These are phyloP conservation scores for Fusarium haematococcum DNA, from an alignment of 2,329 filamentous ascomycete genomes.

Conservation along the genomic window DNA sequence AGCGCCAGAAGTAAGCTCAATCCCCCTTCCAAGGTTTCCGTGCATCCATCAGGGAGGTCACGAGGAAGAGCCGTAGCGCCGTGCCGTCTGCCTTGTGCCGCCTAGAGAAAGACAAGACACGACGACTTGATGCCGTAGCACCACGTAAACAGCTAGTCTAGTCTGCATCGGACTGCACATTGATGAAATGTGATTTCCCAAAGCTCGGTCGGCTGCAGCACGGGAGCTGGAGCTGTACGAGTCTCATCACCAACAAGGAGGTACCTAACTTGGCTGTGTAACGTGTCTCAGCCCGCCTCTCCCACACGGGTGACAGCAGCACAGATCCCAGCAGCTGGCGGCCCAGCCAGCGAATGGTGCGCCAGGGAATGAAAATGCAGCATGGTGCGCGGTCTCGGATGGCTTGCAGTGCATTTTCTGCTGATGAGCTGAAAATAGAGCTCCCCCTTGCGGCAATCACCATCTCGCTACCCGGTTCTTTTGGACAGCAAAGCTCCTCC, in stretches of 20 bases:
- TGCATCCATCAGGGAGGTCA: constrained; percentile 28
- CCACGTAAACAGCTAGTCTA: background rate
- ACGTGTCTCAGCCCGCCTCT: constrained; percentile 11
- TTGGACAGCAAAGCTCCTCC: background rate
- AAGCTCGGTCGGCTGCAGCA: constrained; percentile 23
- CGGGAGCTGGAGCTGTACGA: constrained; percentile 6
- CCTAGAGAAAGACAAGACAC: background rate
- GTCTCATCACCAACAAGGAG: constrained; percentile 10
- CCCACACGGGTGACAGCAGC: background rate
- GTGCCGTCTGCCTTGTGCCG: background rate
- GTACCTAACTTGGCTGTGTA: constrained; percentile 14
- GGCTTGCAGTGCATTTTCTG: constrained; percentile 25
- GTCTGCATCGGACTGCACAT: background rate
- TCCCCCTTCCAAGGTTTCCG: constrained; percentile 17
- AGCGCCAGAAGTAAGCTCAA: background rate
- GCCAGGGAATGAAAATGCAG: constrained; percentile 7
- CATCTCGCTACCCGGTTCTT: constrained; percentile 3
- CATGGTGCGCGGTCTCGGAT: constrained; percentile 15
- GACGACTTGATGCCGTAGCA: background rate
- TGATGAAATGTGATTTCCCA: background rate
- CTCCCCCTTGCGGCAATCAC: constrained; percentile 15
- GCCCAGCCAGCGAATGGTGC: constrained; percentile 28
- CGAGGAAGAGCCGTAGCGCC: constrained; percentile 15
- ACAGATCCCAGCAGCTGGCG: constrained; percentile 17
- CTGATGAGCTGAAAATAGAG: constrained; percentile 15